phyloP scores from a whole-genome alignment of 306 rosid genomes.

The Amphicarpaea edgeworthii region DNA sequence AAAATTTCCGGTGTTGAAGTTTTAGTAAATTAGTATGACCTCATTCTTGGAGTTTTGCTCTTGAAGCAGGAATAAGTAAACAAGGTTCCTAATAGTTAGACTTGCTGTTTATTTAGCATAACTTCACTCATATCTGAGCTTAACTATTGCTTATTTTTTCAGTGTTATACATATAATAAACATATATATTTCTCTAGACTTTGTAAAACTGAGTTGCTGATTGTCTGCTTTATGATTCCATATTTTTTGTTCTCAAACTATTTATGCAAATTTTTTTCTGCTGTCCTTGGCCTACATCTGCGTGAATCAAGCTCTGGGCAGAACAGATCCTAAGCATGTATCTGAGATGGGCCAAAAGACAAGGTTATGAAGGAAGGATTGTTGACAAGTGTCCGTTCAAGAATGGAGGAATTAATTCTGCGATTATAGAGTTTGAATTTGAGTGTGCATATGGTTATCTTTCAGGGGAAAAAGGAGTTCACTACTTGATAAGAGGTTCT shows the following conservation, averaged over 20 bases:
- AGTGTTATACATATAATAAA: constrained; percentile 18
- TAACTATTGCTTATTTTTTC: not conserved
- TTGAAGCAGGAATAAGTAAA: constrained; percentile 26
- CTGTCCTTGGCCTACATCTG: constrained; percentile 45
- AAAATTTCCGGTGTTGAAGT: not conserved
- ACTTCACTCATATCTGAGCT: not conserved
- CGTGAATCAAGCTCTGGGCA: constrained; percentile 74
- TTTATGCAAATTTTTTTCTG: constrained; percentile 24
- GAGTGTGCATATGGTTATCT: constrained; percentile 85
- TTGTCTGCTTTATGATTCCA: constrained; percentile 31
- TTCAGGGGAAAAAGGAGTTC: constrained; percentile 83
- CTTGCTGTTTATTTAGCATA: not conserved
- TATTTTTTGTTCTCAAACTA: constrained; percentile 33
- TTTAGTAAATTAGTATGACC: constrained; percentile 12
- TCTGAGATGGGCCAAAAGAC: constrained; percentile 77
- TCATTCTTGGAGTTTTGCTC: constrained; percentile 8
- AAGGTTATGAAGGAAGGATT: constrained; percentile 72
- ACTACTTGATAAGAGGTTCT: constrained; percentile 62
- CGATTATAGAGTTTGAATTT: constrained; percentile 78
- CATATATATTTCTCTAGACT: not conserved
- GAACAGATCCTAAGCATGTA: constrained; percentile 76
- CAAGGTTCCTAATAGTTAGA: not conserved
- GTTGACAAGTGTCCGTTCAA: constrained; percentile 59
- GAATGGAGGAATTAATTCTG: constrained; percentile 71
- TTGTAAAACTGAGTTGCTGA: constrained; percentile 30